Evolutionary conservation across 2,329 filamentous ascomycete genomes (phyloP), one percentile per base, ranked within the genome.

Genomic region (Ophiostoma sp.): DNA sequence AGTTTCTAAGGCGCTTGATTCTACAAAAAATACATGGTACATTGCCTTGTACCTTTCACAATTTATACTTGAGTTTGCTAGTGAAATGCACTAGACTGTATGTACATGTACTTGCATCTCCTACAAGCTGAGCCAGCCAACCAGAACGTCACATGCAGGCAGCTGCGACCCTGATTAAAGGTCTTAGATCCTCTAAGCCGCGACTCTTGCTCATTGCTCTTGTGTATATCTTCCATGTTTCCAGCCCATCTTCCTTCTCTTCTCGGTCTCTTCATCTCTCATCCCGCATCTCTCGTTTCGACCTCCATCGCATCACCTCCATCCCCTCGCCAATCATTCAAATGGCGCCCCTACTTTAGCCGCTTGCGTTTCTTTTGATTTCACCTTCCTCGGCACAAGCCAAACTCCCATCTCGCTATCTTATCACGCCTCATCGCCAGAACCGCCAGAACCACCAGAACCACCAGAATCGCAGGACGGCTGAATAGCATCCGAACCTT

Each of bases 141-240:
- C 71, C 71, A 72, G 67, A 69, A 41, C 33, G 62, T 23, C 35
- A 48, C 23, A 67, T 68, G 23, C 52, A 41, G 57, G 67, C 71
- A 72, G 71, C 71, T 72, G 70, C 65, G 35, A 64, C 65, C 65
- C n/a, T 48, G 23, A 33, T 57, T 57, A 41, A 54, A 36, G 36
- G 67, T 23, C 39, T 68, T 62, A 20, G 13, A 57, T 31, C n/a
- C 52, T 57, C 23, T 57, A 57, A 57, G 52, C 52, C 52, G 52
- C 52, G 52, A 23, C n/a, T 23, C 39, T 10, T 41, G 13, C 48
- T 52, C 44, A 4, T n/a, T 31, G 27, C n/a, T 57, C 54, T 60
- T 33, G 27, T 62, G 17, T 62, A 54, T 54, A 17, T 62, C n/a
- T 31, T 15, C 52, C 23, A 8, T 57, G 27, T 2, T 62, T 62